phyloP scores from a whole-genome alignment of 176 grass and related monocot species.

The Guadua angustifolia region DNA sequence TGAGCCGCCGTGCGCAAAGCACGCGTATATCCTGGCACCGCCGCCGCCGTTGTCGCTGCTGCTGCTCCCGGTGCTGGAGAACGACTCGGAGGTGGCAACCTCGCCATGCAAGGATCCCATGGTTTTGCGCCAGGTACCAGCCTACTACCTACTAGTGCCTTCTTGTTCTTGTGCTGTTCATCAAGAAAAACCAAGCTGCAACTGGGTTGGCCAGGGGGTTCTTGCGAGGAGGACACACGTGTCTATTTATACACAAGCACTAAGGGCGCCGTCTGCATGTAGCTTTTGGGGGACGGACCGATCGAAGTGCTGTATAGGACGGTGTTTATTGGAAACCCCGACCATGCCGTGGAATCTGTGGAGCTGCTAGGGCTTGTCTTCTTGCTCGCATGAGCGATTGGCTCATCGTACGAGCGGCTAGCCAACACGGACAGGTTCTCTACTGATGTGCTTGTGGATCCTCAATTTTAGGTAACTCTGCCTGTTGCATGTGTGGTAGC shows the following conservation, averaged over 20 bases:
- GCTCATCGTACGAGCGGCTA: background rate
- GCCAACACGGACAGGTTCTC: background rate
- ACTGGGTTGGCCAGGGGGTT: constrained; percentile 37
- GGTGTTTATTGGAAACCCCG: constrained; percentile 48
- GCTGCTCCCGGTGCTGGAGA: constrained; percentile 52
- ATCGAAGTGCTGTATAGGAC: constrained; percentile 15
- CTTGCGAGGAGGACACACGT: background rate
- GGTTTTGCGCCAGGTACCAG: constrained; percentile 10
- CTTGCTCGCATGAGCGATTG: background rate
- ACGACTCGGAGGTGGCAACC: constrained; percentile 32
- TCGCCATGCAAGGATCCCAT: constrained; percentile 59
- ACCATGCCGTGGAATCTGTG: constrained; percentile 11
- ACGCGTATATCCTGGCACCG: constrained; percentile 52
- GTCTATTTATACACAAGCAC: constrained; percentile 12
- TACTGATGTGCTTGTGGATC: background rate
- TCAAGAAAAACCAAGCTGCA: background rate
- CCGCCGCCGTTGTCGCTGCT: background rate
- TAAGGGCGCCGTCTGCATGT: background rate
- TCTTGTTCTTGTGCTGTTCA: background rate
- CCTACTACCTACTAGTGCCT: background rate
- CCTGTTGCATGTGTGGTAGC: too few species aligned
- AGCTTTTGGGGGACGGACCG: constrained; percentile 33
- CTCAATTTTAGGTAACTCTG: too few species aligned
- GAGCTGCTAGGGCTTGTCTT: constrained; percentile 39
- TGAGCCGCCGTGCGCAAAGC: constrained; percentile 38